Evolutionary conservation across 2,329 filamentous ascomycete genomes (phyloP), one percentile per base, ranked within the genome.

Genomic region (Ascochyta clinopodiicola): DNA sequence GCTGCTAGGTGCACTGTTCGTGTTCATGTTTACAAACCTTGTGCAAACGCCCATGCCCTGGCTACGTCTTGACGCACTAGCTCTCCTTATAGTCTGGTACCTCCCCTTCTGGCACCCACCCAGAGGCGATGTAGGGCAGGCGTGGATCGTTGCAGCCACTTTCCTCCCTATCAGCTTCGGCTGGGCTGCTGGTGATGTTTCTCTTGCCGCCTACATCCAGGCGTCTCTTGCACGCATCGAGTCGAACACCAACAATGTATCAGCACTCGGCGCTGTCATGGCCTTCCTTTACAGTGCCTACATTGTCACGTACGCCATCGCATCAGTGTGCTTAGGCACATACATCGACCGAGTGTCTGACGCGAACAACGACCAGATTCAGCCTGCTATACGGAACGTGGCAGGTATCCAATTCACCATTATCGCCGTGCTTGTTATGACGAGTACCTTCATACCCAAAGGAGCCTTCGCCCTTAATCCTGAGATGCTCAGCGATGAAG

Each of bases 151-250:
- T 22, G 79, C 75, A 2, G 78, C 75, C 2, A 78, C 78, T 0
- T 80, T 82, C 53, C 67, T 81, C 21, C 80, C 80, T 1, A 67
- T 67, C 21, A 70, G 67, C 44, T 81, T 82, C 45, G 80, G 80
- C 19, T 83, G 80, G 80, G 81, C 81, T 0, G 80, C 81, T 4
- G 80, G 80, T 13, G 80, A 83, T 49, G 80, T 82, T 13, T 81
- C 79, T 4, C 75, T 82, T 0, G 78, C 78, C 1, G 81, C 81
- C 1, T 82, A 82, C 62, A 81, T 82, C 44, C 81, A 83, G 63
- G 79, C 80, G 3, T 78, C 78, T 6, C 73, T 82, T n/a, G 74
- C 78, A 0, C 73, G 79, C 22, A 70, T 79, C 24, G 80, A 82
- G 59, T 71, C 71, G 9, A 70, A 78, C 38, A 75, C 77, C 34